These are phyloP conservation scores for Globisporangium solare DNA, from an alignment of 352 stramenopile species.

Conservation along the genomic window DNA sequence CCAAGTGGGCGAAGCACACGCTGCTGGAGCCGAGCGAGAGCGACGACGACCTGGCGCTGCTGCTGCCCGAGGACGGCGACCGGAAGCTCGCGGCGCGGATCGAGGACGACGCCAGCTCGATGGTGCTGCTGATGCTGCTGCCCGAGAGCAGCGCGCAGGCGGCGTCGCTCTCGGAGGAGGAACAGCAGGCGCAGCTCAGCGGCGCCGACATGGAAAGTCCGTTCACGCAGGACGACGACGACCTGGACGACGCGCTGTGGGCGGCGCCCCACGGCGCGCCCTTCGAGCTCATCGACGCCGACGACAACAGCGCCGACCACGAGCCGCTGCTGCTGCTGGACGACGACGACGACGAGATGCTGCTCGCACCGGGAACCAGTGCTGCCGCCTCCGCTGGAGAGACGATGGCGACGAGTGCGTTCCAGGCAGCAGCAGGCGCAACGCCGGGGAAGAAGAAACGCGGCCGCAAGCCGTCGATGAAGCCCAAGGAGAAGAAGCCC, in stretches of 20 bases:
- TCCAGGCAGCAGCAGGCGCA: not conserved
- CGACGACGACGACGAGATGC: not conserved
- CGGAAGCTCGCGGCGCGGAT: not conserved
- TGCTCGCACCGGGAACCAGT: not conserved
- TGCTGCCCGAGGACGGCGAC: too few species aligned
- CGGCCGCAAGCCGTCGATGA: slow-evolving; percentile 34
- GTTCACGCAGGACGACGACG: slow-evolving; percentile 13
- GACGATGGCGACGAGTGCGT: not conserved
- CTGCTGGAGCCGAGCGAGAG: too few species aligned
- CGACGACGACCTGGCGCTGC: too few species aligned
- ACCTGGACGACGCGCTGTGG: slow-evolving; percentile 17
- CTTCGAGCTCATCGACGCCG: slow-evolving; percentile 17
- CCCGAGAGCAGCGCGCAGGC: not conserved
- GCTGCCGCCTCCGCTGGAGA: too few species aligned
- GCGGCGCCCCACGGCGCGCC: slow-evolving; percentile 4
- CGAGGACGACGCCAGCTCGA: slow-evolving; percentile 13
- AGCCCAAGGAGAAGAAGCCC: slow-evolving; percentile 29
- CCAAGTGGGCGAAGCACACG: too few species aligned
- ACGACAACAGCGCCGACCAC: not conserved
- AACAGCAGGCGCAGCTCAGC: slow-evolving; percentile 10
- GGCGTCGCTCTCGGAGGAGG: slow-evolving; percentile 10
- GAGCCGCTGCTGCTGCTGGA: slow-evolving; percentile 6
- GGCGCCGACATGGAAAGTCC: slow-evolving; percentile 11
- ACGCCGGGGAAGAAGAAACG: slow-evolving; percentile 26
- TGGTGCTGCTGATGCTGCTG: slow-evolving; percentile 16